Conservation (phyloP, 306 rosid species). For the Dalbergia cultrata region DNA sequence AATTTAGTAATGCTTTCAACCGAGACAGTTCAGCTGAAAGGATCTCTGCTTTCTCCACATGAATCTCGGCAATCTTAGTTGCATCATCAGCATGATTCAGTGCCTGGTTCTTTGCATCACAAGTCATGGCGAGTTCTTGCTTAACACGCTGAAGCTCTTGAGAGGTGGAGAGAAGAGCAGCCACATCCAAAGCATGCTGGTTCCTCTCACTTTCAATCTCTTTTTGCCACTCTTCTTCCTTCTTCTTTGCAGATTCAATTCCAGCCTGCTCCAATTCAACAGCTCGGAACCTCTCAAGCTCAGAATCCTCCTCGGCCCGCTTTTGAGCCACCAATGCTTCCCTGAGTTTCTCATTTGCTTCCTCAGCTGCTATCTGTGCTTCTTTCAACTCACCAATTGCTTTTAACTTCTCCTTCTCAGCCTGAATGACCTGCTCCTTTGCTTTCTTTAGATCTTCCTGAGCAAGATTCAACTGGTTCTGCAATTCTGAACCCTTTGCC, state of each 20-base stretch:
- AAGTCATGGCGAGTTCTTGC: slow-evolving; percentile 77
- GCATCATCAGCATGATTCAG: slow-evolving; percentile 87
- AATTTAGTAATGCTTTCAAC: slow-evolving; percentile 74
- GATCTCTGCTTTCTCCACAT: slow-evolving; percentile 77
- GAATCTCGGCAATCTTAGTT: slow-evolving; percentile 88
- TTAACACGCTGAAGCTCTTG: slow-evolving; percentile 88
- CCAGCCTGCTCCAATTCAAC: slow-evolving; percentile 94
- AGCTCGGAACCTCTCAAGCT: slow-evolving; percentile 93
- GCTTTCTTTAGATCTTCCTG: slow-evolving; percentile 93
- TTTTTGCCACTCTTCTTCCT: slow-evolving; percentile 87
- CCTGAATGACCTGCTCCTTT: slow-evolving; percentile 73
- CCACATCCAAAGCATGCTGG: slow-evolving; percentile 85
- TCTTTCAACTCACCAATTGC: slow-evolving; percentile 78
- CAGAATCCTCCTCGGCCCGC: slow-evolving; percentile 85
- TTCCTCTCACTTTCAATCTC: slow-evolving; percentile 77
- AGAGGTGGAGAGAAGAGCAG: slow-evolving; percentile 77
- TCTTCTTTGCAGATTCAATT: slow-evolving; percentile 81
- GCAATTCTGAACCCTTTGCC: slow-evolving; percentile 77
- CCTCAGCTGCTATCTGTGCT: slow-evolving; percentile 76
- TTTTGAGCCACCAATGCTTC: slow-evolving; percentile 88
- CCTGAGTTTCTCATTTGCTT: slow-evolving; percentile 80
- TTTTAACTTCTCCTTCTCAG: slow-evolving; percentile 82
- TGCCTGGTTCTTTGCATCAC: slow-evolving; percentile 93
- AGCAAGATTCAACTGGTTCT: slow-evolving; percentile 67
- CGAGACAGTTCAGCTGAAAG: slow-evolving; percentile 74